phyloP scores from a whole-genome alignment of 257 asterid genomes.

The Gentiana dahurica region DNA sequence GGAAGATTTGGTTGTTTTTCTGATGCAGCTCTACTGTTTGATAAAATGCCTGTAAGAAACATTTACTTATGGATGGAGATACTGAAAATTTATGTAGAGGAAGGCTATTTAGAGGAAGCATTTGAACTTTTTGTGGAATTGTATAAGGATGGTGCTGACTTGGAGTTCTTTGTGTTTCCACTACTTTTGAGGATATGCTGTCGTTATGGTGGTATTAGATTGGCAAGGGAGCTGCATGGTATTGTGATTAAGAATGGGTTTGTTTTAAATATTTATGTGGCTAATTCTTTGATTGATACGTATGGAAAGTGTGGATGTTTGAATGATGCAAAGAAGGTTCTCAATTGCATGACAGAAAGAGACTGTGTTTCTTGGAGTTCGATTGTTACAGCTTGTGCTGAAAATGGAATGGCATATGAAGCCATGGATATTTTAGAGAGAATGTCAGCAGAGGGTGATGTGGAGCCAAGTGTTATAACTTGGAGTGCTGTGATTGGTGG shows the following conservation, averaged over 20 bases:
- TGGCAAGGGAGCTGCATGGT: slow-evolving; percentile 70
- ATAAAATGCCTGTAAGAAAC: slow-evolving; percentile 50
- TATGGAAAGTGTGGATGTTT: slow-evolving; percentile 61
- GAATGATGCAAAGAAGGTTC: slow-evolving; percentile 36
- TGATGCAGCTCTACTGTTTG: slow-evolving; percentile 36
- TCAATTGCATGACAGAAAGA: slow-evolving; percentile 28
- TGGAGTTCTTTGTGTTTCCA: slow-evolving; percentile 69
- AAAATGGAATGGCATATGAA: slow-evolving; percentile 41
- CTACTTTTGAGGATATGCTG: slow-evolving; percentile 52
- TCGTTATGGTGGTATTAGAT: slow-evolving; percentile 49
- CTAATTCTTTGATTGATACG: slow-evolving; percentile 70
- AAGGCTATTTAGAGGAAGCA: slow-evolving; percentile 35
- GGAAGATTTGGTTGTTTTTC: slow-evolving; percentile 26
- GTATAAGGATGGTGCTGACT: slow-evolving; percentile 35
- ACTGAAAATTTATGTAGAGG: slow-evolving; percentile 31
- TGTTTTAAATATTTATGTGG: slow-evolving; percentile 43
- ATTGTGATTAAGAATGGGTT: slow-evolving; percentile 38
- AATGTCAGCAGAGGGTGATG: slow-evolving; percentile 34
- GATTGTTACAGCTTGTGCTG: slow-evolving; percentile 52
- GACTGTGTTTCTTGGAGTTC: slow-evolving; percentile 79
- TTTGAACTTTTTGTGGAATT: slow-evolving; percentile 26
- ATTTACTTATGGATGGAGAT: slow-evolving; percentile 47
- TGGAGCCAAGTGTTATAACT: slow-evolving; percentile 40
- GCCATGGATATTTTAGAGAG: slow-evolving; percentile 34
- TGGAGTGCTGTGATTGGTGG: slow-evolving; percentile 78